Conservation (phyloP, 2,329 filamentous ascomycete genomes). For the Blastomyces silverae region DNA sequence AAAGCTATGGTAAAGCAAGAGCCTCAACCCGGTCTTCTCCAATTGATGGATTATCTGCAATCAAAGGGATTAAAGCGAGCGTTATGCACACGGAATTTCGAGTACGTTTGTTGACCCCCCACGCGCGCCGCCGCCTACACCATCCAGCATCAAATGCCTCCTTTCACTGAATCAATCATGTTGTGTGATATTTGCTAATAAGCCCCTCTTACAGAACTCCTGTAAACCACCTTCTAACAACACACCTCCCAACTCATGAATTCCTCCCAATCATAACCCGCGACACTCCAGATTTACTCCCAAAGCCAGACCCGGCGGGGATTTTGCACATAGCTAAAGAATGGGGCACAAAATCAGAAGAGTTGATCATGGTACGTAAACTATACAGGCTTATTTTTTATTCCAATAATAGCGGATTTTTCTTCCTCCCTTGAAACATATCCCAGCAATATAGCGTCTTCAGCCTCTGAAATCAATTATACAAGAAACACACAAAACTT, state of each 20-base stretch:
- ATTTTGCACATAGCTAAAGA: slow-evolving; percentile 74
- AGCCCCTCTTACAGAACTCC: slow-evolving; percentile 29
- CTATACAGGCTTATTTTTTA: background rate
- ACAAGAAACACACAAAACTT: background rate
- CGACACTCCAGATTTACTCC: slow-evolving; percentile 58
- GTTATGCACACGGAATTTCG: slow-evolving; percentile 93
- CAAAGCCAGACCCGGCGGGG: slow-evolving; percentile 82
- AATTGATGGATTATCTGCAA: slow-evolving; percentile 78
- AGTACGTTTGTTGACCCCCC: slow-evolving; percentile 40
- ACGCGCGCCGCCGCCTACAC: background rate
- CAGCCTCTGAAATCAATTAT: background rate
- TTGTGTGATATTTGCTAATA: background rate
- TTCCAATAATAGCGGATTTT: background rate
- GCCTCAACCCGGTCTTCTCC: slow-evolving; percentile 70
- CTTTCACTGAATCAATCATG: background rate
- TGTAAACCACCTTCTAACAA: slow-evolving; percentile 50
- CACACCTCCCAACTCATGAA: slow-evolving; percentile 60
- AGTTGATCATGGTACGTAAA: slow-evolving; percentile 51
- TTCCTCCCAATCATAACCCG: slow-evolving; percentile 79
- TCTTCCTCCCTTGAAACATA: background rate
- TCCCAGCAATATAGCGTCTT: background rate
- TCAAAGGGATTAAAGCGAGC: slow-evolving; percentile 61
- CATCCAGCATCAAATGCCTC: background rate
- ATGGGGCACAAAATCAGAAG: slow-evolving; percentile 55
- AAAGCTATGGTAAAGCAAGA: slow-evolving; percentile 71